Evolutionary conservation across 164 flowering plant genomes (phyloP).

Genomic region (Vitis amurensis): DNA sequence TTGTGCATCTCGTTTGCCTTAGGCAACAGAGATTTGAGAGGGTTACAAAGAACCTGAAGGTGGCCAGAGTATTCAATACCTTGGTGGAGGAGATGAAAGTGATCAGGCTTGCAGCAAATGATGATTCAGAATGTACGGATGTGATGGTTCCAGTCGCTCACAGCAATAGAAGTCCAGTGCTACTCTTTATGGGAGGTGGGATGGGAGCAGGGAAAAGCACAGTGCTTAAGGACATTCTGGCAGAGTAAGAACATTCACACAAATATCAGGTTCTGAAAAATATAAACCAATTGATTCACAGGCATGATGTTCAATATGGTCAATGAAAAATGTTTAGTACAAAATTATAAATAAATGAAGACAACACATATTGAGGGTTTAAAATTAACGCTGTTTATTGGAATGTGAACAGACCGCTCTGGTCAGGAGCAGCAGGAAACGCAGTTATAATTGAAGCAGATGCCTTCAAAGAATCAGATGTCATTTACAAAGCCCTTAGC

Average conservation of each 20-base stretch:
- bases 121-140: slow-evolving; percentile 47
- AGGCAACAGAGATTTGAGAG: slow-evolving; percentile 53
- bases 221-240: slow-evolving; percentile 50
- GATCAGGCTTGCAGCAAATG: slow-evolving; percentile 28
- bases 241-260: slow-evolving; percentile 33
- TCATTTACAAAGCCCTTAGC: slow-evolving; percentile 47
- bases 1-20: not conserved
- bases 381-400: not conserved
- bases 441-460: slow-evolving; percentile 51
- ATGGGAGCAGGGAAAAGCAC: slow-evolving; percentile 69
- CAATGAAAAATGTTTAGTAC: not conserved
- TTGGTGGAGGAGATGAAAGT: slow-evolving; percentile 53
- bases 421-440: slow-evolving; percentile 45
- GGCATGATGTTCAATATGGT: not conserved
- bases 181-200: slow-evolving; percentile 58
- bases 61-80: slow-evolving; percentile 46
- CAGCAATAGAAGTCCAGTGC: slow-evolving; percentile 47
- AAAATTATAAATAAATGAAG: not conserved
- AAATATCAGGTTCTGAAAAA: too few species aligned
- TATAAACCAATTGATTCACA: too few species aligned
- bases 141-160: slow-evolving; percentile 52
- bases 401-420: slow-evolving; percentile 35
- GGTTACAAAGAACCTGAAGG: slow-evolving; percentile 43
- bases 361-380: not conserved
- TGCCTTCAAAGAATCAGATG: slow-evolving; percentile 60